These are phyloP conservation scores for Citeromyces siamensis DNA, from an alignment of 1,139 yeast species.

Conservation along the genomic window DNA sequence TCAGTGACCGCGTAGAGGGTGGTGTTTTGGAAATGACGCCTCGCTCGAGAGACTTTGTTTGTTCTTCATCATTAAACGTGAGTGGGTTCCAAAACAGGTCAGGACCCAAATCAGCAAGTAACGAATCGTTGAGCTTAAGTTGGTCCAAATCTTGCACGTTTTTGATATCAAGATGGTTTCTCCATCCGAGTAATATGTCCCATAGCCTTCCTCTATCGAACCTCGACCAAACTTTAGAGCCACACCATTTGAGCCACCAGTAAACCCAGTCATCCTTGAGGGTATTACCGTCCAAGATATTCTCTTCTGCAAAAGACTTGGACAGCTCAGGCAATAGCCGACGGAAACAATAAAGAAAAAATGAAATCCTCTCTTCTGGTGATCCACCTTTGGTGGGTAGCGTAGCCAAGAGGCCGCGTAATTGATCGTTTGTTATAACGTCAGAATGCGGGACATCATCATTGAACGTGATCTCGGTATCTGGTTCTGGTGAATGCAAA, in stretches of 20 bases:
- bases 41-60: neutral
- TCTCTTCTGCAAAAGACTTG: slow-evolving; percentile 72
- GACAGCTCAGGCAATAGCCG: slow-evolving; percentile 66
- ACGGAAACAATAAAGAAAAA: slow-evolving; percentile 57
- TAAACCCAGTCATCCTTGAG: slow-evolving; percentile 82
- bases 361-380: slow-evolving; percentile 56
- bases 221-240: slow-evolving; percentile 79
- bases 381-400: slow-evolving; percentile 54
- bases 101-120: slow-evolving; percentile 16
- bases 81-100: slow-evolving; percentile 22
- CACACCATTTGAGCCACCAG: slow-evolving; percentile 93
- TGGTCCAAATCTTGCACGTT: slow-evolving; percentile 7
- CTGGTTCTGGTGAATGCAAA: slow-evolving; percentile 54
- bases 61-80: slow-evolving; percentile 9
- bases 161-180: slow-evolving; percentile 21
- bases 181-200: slow-evolving; percentile 81
- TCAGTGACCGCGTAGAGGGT: slow-evolving; percentile 6
- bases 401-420: slow-evolving; percentile 19
- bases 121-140: slow-evolving; percentile 10
- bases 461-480: slow-evolving; percentile 9
- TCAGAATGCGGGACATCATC: slow-evolving; percentile 8
- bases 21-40: neutral
- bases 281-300: slow-evolving; percentile 44
- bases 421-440: slow-evolving; percentile 8
- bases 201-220: slow-evolving; percentile 79